Evolutionary conservation across 345 rosid genomes (phyloP), one percentile per base, ranked within the genome.

Genomic region (Brassica cretica): DNA sequence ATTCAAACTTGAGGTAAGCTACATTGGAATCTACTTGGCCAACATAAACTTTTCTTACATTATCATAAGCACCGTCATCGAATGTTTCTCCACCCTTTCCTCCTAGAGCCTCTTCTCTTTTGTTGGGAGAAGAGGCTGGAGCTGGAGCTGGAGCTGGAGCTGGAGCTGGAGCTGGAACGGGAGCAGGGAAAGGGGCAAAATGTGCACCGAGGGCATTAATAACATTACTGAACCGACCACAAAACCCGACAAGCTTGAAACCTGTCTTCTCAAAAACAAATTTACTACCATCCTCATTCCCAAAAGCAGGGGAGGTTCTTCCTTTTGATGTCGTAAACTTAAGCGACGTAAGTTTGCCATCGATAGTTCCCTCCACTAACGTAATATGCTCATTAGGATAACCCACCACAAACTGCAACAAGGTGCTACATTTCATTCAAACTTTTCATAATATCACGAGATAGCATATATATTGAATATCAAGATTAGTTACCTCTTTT

Each of bases 321-420:
- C 82, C 82, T 44, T 75, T 70, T 6, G 79, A 75, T 75, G 78
- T 80, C 33, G 16, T 69, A 69, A 79, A 69, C 27, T 0, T 53
- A 18, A 80, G 78, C 9, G 75, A 78, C 8, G 77, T 1, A 29
- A 78, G 44, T n/a, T 37, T 37, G 49, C 56, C 30, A 67, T 73
- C 73, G 15, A 37, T 62, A 3, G 81, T 78, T 80, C 79, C 82
- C 59, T 74, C 78, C 32, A 74, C 78, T 15, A 10, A 55, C 14
- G 65, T 75, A 70, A 80, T 74, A 53, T 73, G 65, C 64, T 80
- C 82, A 37, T 70, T 55, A 16, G 79, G 82, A 69, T 78, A 78
- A 66, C 62, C 71, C 39, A 78, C 72, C 30, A 14, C 73, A 72
- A 72, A 78, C 81, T 78, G 49, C 19, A 56, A 29, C 39, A 7